phyloP scores from a whole-genome alignment of 2,329 filamentous ascomycete genomes.

The Colletotrichum zoysiae region DNA sequence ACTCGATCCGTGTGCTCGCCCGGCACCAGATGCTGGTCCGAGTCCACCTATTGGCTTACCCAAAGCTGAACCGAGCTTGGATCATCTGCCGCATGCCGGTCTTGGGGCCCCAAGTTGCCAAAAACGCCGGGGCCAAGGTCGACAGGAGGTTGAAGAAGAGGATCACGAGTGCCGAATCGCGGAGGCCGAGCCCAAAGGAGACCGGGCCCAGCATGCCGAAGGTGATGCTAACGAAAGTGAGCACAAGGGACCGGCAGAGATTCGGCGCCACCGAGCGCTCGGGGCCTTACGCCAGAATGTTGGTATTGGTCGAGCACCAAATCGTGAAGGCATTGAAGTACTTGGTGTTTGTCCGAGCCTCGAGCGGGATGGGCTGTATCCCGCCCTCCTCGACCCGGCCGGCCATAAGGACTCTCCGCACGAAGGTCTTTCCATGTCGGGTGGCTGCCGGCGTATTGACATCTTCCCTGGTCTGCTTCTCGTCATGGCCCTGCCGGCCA shows the following conservation, averaged over 20 bases:
- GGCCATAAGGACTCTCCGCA: slow-evolving; percentile 32
- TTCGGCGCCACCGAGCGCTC: too few relatives aligned
- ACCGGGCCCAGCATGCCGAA: slow-evolving; percentile 61
- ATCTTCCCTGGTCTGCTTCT: slow-evolving; percentile 21
- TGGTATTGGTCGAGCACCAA: slow-evolving; percentile 50
- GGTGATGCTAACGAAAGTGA: slow-evolving; percentile 48
- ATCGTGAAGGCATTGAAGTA: slow-evolving; percentile 50
- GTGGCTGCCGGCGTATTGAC: background rate
- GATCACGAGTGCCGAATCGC: slow-evolving; percentile 58
- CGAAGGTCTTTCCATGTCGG: slow-evolving; percentile 16
- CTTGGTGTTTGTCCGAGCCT: slow-evolving; percentile 48
- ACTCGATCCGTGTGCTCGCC: slow-evolving; percentile 43
- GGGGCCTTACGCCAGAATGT: slow-evolving; percentile 48
- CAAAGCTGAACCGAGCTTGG: slow-evolving; percentile 55
- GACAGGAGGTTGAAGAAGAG: slow-evolving; percentile 60
- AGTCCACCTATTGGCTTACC: slow-evolving; percentile 7
- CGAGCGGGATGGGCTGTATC: slow-evolving; percentile 48
- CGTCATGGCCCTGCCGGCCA: background rate
- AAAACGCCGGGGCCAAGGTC: slow-evolving; percentile 54
- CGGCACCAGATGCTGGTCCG: background rate
- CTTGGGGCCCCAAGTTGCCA: slow-evolving; percentile 57
- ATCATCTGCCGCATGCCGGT: slow-evolving; percentile 63
- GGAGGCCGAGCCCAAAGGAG: slow-evolving; percentile 56
- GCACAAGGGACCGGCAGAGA: background rate
- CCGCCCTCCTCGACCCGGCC: slow-evolving; percentile 48